These are phyloP conservation scores for Harringtonia lauricola DNA, from an alignment of 2,329 filamentous ascomycete genomes.

Conservation along the genomic window DNA sequence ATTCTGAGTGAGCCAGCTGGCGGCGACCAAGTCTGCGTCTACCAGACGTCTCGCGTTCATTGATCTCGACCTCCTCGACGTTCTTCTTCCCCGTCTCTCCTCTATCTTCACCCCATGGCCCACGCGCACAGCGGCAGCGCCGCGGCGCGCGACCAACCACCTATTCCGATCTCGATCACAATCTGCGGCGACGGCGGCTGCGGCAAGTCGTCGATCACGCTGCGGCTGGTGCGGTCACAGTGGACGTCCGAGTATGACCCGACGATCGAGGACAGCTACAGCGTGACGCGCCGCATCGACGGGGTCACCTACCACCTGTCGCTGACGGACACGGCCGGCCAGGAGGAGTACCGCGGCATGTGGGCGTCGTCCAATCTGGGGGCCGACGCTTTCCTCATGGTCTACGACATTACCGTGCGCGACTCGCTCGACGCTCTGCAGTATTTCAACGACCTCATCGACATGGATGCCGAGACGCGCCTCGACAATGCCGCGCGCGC, in stretches of 20 bases:
- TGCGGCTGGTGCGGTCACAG: constrained; percentile 69
- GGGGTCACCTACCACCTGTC: constrained; percentile 70
- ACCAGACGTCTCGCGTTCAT: too few relatives aligned
- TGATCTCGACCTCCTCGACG: background rate
- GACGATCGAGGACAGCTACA: constrained; percentile 77
- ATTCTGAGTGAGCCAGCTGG: too few relatives aligned
- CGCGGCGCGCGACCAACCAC: constrained; percentile 20
- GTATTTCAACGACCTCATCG: constrained; percentile 75
- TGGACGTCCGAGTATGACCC: constrained; percentile 80
- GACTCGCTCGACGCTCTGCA: constrained; percentile 60
- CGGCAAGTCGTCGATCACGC: constrained; percentile 75
- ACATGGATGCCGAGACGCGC: constrained; percentile 66
- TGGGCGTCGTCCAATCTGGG: constrained; percentile 71
- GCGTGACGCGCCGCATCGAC: constrained; percentile 68
- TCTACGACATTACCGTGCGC: constrained; percentile 73
- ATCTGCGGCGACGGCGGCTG: constrained; percentile 81
- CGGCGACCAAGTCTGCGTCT: too few relatives aligned
- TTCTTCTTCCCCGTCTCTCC: background rate
- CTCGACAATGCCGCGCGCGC: constrained; percentile 49
- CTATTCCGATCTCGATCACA: constrained; percentile 59
- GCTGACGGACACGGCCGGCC: constrained; percentile 77
- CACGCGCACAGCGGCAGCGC: constrained; percentile 6
- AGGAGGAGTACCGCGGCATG: constrained; percentile 81
- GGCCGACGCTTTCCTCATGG: constrained; percentile 73
- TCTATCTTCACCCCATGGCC: constrained; percentile 1